Conservation (phyloP, 2,329 filamentous ascomycete genomes). For the Diaporthe ampelina region DNA sequence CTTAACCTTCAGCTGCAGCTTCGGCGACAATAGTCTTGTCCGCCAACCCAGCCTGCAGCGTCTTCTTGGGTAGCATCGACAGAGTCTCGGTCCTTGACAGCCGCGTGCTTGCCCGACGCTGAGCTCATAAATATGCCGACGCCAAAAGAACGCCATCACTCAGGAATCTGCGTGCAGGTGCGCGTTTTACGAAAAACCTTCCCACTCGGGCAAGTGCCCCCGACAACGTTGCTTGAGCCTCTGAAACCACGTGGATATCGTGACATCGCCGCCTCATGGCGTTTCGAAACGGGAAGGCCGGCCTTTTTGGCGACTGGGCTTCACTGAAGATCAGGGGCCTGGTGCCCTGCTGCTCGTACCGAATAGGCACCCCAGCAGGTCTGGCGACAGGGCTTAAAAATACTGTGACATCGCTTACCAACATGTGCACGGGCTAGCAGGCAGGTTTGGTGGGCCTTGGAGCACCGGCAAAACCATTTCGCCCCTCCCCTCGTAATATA, state of each 20-base stretch:
- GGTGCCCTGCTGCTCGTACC: neutral
- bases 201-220: constrained; percentile 9
- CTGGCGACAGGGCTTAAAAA: constrained; percentile 21
- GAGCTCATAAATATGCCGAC: constrained; percentile 15
- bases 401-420: constrained; percentile 29
- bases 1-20: constrained; percentile 24
- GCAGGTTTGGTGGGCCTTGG: constrained; percentile 5
- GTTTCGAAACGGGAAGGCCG: constrained; percentile 33
- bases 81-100: constrained; percentile 2
- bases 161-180: constrained; percentile 9
- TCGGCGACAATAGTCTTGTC: constrained; percentile 29
- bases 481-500: constrained; percentile 8
- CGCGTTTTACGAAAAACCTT: constrained; percentile 28
- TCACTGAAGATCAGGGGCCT: constrained; percentile 20
- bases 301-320: constrained; percentile 9
- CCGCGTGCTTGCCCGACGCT: constrained; percentile 3
- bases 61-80: neutral
- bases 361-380: neutral
- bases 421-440: constrained; percentile 11
- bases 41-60: neutral
- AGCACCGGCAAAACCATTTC: constrained; percentile 15
- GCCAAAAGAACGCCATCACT: constrained; percentile 27
- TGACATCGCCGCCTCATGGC: constrained; percentile 22
- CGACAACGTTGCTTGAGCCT: constrained; percentile 22
- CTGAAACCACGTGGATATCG: constrained; percentile 30